phyloP scores from a whole-genome alignment of 768 basidiomycete genomes.

The Russula sp. region DNA sequence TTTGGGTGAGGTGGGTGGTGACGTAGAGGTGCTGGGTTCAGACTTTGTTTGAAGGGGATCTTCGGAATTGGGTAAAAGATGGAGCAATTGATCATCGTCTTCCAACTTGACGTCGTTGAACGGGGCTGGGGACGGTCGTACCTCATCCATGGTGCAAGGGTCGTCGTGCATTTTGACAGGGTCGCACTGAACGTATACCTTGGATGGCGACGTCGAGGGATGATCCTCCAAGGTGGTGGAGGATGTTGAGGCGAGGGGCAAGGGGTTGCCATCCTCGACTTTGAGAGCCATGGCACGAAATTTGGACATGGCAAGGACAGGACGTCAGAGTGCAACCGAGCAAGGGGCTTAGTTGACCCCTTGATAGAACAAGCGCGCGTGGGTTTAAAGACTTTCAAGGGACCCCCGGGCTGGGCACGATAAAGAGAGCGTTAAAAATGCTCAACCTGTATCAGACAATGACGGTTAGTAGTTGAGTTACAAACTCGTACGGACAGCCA shows the following conservation, averaged over 20 bases:
- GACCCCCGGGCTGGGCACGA: not conserved
- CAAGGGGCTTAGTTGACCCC: slow-evolving; percentile 2
- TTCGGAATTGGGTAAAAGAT: slow-evolving; percentile 28
- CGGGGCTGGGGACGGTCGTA: slow-evolving; percentile 26
- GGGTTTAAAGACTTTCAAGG: not conserved
- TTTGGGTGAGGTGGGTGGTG: slow-evolving; percentile 27
- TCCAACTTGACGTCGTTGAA: slow-evolving; percentile 27
- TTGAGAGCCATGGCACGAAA: slow-evolving; percentile 19
- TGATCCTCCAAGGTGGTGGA: slow-evolving; percentile 17
- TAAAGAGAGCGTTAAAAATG: slow-evolving; percentile 10
- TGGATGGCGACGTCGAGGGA: slow-evolving; percentile 8
- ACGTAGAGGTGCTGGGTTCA: slow-evolving; percentile 31
- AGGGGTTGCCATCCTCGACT: slow-evolving; percentile 5
- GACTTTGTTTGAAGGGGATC: slow-evolving; percentile 25
- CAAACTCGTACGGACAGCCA: slow-evolving; percentile 4
- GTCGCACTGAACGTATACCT: slow-evolving; percentile 1
- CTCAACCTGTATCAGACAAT: slow-evolving; percentile 17
- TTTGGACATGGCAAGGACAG: slow-evolving; percentile 12
- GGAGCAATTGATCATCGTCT: not conserved
- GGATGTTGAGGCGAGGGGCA: slow-evolving; percentile 14
- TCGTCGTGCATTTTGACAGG: slow-evolving; percentile 19
- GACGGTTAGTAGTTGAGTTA: slow-evolving; percentile 12
- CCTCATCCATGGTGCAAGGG: slow-evolving; percentile 12
- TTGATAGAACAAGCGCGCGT: slow-evolving; percentile 8
- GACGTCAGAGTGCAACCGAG: slow-evolving; percentile 4